Evolutionary conservation across 2,329 filamentous ascomycete species (phyloP).

Genomic region (Ceratocystis papillata): DNA sequence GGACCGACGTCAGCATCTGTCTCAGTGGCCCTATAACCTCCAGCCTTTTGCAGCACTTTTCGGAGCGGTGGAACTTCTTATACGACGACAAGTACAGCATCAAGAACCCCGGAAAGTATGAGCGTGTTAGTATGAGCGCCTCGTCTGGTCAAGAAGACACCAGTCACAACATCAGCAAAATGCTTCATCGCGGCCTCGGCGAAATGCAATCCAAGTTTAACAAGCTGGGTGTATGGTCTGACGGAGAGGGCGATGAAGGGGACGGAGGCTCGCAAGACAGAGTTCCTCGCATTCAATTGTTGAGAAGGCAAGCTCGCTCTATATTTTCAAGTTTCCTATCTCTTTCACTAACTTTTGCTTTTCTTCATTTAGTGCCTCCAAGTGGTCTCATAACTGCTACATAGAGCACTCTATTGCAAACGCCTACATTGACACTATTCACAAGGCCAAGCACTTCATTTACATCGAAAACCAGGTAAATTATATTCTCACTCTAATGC

Average conservation of each 20-base stretch:
- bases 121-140: conserved; percentile 27
- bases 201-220: conserved; percentile 23
- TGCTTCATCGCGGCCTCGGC: conserved; percentile 19
- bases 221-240: conserved; percentile 17
- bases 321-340: background rate
- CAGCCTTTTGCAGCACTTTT: conserved; percentile 67
- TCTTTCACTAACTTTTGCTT: background rate
- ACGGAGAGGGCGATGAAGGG: conserved; percentile 5
- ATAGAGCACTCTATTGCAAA: conserved; percentile 72
- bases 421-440: conserved; percentile 65
- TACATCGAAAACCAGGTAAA: conserved; percentile 65
- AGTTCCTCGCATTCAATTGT: conserved; percentile 37
- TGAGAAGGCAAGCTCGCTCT: conserved; percentile 36
- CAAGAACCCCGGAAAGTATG: conserved; percentile 43
- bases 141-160: background rate
- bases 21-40: conserved; percentile 63
- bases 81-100: conserved; percentile 65
- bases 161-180: conserved; percentile 14
- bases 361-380: conserved; percentile 33
- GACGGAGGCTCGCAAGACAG: background rate
- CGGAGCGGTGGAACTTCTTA: conserved; percentile 86
- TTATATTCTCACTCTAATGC: background rate
- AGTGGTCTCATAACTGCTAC: conserved; percentile 43
- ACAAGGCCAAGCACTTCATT: conserved; percentile 57
- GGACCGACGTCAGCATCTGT: conserved; percentile 76